Evolutionary conservation across 257 asterid species (phyloP).

Genomic region (Rehmannia glutinosa): DNA sequence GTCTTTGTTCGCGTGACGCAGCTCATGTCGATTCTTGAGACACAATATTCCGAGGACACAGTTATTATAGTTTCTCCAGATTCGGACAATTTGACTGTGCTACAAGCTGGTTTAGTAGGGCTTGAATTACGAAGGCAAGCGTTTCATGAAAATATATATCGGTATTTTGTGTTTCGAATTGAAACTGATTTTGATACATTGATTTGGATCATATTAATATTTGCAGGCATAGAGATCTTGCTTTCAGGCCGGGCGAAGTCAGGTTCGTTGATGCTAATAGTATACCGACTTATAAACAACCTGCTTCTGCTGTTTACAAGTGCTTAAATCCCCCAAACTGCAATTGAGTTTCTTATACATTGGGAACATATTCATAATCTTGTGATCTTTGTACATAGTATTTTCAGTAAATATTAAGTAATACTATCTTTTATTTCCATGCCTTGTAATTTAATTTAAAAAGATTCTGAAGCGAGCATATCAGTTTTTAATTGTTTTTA

Average conservation of each 20-base stretch:
- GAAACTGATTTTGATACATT: background rate
- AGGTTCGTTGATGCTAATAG: conserved; percentile 67
- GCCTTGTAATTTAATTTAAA: no score
- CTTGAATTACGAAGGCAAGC: conserved; percentile 79
- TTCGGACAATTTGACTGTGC: conserved; percentile 75
- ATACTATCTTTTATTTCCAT: background rate
- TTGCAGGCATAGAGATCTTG: conserved; percentile 78
- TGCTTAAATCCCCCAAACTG: conserved; percentile 89
- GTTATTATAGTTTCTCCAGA: conserved; percentile 88
- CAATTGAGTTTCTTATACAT: conserved; percentile 42
- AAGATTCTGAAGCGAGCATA: no score
- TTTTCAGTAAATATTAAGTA: background rate
- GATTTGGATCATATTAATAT: background rate
- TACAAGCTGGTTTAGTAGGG: conserved; percentile 81
- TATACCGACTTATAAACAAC: conserved; percentile 72
- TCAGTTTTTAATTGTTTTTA: no score
- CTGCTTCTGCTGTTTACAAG: conserved; percentile 74
- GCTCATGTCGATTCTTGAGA: conserved; percentile 93
- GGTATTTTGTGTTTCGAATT: background rate
- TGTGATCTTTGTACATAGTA: background rate
- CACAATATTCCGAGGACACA: conserved; percentile 77
- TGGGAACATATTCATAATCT: background rate
- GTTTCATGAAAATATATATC: background rate
- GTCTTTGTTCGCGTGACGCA: conserved; percentile 95
- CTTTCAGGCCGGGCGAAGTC: conserved; percentile 78